Evolutionary conservation across 2,329 filamentous ascomycete species (phyloP).

Genomic region (Byssoonygena ceratinophila): DNA sequence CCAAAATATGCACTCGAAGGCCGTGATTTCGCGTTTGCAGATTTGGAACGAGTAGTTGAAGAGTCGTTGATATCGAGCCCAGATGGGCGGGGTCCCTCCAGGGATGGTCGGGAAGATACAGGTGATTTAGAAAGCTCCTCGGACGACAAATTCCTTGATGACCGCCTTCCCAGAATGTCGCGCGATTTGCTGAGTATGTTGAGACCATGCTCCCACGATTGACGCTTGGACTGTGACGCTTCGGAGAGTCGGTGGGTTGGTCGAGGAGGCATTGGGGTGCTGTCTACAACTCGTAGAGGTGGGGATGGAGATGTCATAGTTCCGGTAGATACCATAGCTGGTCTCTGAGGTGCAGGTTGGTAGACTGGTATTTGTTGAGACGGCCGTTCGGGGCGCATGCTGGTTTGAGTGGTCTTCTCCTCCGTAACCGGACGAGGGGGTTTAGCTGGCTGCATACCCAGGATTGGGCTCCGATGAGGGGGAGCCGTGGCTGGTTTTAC

Average conservation of each 20-base stretch:
- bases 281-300: constrained; percentile 29
- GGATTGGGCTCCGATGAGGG: constrained; percentile 24
- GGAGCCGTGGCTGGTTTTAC: constrained; percentile 36
- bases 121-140: constrained; percentile 46
- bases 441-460: constrained; percentile 23
- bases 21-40: constrained; percentile 56
- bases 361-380: constrained; percentile 28
- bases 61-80: constrained; percentile 51
- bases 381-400: constrained; percentile 21
- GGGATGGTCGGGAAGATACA: constrained; percentile 53
- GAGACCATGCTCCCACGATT: constrained; percentile 31
- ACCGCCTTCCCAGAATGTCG: constrained; percentile 11
- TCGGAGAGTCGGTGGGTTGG: constrained; percentile 48
- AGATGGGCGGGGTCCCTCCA: constrained; percentile 59
- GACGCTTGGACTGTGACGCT: constrained; percentile 35
- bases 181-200: constrained; percentile 10
- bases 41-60: constrained; percentile 46
- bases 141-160: constrained; percentile 41
- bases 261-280: constrained; percentile 24
- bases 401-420: constrained; percentile 18
- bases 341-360: constrained; percentile 39
- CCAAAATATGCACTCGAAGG: constrained; percentile 77
- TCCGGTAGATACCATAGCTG: constrained; percentile 56
- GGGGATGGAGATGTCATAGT: constrained; percentile 61
- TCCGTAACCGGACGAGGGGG: constrained; percentile 20